Percentiles rank a stretch among this genome's conserved stretches.
phyloP scores from a whole-genome alignment of 2,329 filamentous ascomycete species.

The Thielaviopsis musarum region DNA sequence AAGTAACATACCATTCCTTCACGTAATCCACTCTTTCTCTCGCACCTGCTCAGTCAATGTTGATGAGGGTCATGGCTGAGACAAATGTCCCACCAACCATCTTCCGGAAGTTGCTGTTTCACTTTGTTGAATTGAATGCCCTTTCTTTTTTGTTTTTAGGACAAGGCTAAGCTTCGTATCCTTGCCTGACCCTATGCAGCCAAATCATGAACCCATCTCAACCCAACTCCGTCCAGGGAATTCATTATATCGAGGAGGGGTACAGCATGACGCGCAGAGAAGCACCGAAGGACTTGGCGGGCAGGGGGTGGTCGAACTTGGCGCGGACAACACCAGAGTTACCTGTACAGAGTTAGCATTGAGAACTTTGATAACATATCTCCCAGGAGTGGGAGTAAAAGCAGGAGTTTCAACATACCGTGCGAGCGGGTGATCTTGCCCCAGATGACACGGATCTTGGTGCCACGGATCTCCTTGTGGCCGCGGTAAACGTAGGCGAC shows the following conservation, averaged over 20 bases:
- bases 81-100: background rate
- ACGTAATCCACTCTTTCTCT: background rate
- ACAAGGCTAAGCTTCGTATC: conserved; percentile 36
- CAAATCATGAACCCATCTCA: conserved; percentile 45
- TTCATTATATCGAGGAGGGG: conserved; percentile 85
- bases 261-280: conserved; percentile 96
- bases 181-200: conserved; percentile 42
- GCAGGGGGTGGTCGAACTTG: conserved; percentile 92
- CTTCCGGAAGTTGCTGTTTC: conserved; percentile 11
- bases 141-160: conserved; percentile 32
- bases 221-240: conserved; percentile 40
- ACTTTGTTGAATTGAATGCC: conserved; percentile 13
- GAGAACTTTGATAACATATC: background rate
- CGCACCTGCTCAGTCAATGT: background rate
- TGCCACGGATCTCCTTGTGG: conserved; percentile 84
- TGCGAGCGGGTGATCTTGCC: conserved; percentile 94
- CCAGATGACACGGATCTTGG: conserved; percentile 98
- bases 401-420: conserved; percentile 39
- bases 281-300: conserved; percentile 90
- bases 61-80: background rate
- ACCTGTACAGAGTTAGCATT: conserved; percentile 31
- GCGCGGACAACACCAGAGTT: conserved; percentile 97
- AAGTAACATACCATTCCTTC: background rate
- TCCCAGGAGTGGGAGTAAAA: background rate
- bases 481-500: conserved; percentile 97